These are phyloP conservation scores for Bathelium albidoporum DNA, from an alignment of 495 filamentous ascomycete species.

Conservation along the genomic window DNA sequence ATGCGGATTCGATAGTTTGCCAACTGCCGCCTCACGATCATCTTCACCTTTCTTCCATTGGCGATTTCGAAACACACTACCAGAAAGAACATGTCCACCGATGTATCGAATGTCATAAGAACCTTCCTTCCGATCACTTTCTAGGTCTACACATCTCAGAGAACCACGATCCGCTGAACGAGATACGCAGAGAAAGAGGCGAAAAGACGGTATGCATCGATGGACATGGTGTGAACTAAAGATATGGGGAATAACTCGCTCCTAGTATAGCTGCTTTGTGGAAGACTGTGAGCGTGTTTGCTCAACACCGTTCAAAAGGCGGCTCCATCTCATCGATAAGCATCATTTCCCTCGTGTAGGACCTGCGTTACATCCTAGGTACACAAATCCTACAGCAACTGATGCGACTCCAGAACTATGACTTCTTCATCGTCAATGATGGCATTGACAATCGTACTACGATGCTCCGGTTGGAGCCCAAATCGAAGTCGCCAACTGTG, in stretches of 20 bases:
- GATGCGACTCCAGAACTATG: conserved; percentile 51
- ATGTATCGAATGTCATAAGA: conserved; percentile 67
- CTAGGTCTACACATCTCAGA: conserved; percentile 82
- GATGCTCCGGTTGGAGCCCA: conserved; percentile 49
- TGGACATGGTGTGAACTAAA: neutral
- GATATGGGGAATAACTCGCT: neutral
- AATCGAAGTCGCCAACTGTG: conserved; percentile 42
- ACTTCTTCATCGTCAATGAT: conserved; percentile 78
- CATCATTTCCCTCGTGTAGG: conserved; percentile 75
- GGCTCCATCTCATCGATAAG: conserved; percentile 84
- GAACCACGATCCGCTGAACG: conserved; percentile 73
- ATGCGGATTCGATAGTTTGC: conserved; percentile 49
- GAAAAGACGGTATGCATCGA: conserved; percentile 69
- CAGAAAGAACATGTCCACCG: conserved; percentile 69
- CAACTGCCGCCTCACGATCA: conserved; percentile 70
- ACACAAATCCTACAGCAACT: conserved; percentile 1
- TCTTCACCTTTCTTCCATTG: conserved; percentile 59
- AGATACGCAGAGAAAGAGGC: conserved; percentile 59
- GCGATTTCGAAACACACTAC: conserved; percentile 85
- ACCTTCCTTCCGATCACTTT: conserved; percentile 44
- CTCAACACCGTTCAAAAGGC: conserved; percentile 68
- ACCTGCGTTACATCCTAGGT: neutral
- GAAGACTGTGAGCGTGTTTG: conserved; percentile 82
- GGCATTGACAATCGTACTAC: conserved; percentile 79
- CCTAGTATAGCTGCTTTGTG: conserved; percentile 77